Conservation (phyloP, 1,139 yeast genomes). For the Candida frijolesensis region DNA sequence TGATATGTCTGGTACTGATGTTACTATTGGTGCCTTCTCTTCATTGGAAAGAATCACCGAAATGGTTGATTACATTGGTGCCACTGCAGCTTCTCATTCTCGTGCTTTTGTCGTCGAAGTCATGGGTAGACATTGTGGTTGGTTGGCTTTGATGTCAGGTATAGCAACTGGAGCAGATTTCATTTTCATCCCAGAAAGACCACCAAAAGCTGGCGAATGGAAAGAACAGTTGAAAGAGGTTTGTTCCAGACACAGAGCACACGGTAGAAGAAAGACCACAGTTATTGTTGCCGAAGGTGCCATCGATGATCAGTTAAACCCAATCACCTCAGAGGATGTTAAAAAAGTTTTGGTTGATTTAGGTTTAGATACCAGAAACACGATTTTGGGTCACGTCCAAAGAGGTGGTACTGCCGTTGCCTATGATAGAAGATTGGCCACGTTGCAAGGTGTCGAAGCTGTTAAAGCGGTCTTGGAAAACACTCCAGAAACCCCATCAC, state of each 20-base stretch:
- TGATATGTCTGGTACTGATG: conserved; percentile 96
- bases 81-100: conserved; percentile 95
- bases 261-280: conserved; percentile 91
- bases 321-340: conserved; percentile 78
- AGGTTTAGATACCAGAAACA: conserved; percentile 91
- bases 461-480: conserved; percentile 88
- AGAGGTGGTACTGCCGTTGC: conserved; percentile 99
- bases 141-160: conserved; percentile 97
- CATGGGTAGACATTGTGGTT: conserved; percentile 99
- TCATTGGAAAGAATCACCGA: conserved; percentile 92
- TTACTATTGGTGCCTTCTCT: conserved; percentile 95
- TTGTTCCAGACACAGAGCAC: conserved; percentile 72
- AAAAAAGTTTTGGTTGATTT: conserved; percentile 77
- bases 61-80: conserved; percentile 92
- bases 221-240: conserved; percentile 71
- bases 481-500: conserved; percentile 91
- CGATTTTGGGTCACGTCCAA: conserved; percentile 96
- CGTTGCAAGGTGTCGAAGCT: conserved; percentile 97
- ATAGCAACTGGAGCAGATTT: conserved; percentile 94
- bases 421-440: conserved; percentile 84
- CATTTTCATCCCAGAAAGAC: conserved; percentile 90
- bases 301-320: conserved; percentile 76
- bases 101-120: conserved; percentile 98
- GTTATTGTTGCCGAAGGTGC: conserved; percentile 99
- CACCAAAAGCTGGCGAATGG: conserved; percentile 72